Conservation (phyloP, 108 stramenopile species). For the Pseudonitzschia pungens region DNA sequence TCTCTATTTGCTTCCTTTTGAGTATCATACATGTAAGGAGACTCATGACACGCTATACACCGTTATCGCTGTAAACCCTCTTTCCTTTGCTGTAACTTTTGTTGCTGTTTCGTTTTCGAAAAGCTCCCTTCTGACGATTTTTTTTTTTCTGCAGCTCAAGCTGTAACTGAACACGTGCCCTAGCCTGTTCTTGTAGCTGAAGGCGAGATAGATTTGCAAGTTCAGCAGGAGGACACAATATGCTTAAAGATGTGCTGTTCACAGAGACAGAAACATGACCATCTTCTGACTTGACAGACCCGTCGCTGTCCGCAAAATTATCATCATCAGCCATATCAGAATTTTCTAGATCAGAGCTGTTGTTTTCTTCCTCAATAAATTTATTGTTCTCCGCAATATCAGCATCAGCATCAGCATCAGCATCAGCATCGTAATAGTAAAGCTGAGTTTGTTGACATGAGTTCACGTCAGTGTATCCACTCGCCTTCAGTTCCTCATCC, state of each 20-base stretch:
- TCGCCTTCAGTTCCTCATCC: constrained; percentile 78
- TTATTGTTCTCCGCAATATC: too few relatives aligned
- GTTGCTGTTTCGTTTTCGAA: constrained; percentile 78
- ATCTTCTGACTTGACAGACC: constrained; percentile 36
- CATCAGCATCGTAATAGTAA: constrained; percentile 60
- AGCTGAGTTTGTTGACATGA: constrained; percentile 71
- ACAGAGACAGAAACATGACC: constrained; percentile 3
- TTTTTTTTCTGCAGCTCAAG: constrained; percentile 69
- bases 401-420: constrained; percentile 15
- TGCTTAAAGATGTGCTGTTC: constrained; percentile 10
- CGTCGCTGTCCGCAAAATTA: constrained; percentile 49
- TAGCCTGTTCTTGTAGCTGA: constrained; percentile 69
- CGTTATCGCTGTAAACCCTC: constrained; percentile 40
- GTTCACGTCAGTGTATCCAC: constrained; percentile 76
- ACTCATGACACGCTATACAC: not conserved
- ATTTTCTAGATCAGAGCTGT: constrained; percentile 24
- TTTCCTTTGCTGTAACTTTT: constrained; percentile 85
- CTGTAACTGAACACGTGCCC: constrained; percentile 68
- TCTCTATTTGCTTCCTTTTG: too few relatives aligned
- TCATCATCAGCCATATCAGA: constrained; percentile 42
- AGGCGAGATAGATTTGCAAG: constrained; percentile 33
- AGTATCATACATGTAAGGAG: constrained; percentile 9
- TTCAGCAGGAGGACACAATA: not conserved
- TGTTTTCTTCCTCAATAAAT: constrained; percentile 23
- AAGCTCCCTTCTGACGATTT: constrained; percentile 64